phyloP scores from a whole-genome alignment of 495 filamentous ascomycete species.

The Thermothielavioides terrestris region DNA sequence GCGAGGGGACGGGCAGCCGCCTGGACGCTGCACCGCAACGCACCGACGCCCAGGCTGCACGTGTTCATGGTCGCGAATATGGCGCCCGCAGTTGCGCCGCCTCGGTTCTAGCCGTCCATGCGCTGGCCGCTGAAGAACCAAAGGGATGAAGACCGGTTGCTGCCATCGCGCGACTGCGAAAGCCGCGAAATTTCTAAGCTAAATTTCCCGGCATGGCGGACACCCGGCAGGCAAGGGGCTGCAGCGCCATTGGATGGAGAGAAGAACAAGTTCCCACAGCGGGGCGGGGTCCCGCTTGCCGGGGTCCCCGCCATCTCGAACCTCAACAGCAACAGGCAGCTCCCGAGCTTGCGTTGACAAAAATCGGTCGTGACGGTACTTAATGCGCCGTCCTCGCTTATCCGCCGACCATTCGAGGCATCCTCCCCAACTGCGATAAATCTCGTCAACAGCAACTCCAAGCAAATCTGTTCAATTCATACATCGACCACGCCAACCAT shows the following conservation, averaged over 20 bases:
- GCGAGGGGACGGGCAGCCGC: conserved; percentile 16
- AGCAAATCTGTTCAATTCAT: neutral
- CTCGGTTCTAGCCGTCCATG: conserved; percentile 23
- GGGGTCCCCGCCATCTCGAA: neutral
- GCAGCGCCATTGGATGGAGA: neutral
- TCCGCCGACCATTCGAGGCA: no score
- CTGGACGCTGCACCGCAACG: conserved; percentile 24
- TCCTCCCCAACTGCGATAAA: no score
- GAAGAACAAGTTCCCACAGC: neutral
- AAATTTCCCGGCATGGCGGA: neutral
- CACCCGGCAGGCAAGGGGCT: neutral
- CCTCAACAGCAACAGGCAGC: conserved; percentile 1
- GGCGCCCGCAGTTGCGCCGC: conserved; percentile 19
- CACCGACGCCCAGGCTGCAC: conserved; percentile 24
- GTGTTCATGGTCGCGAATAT: conserved; percentile 21
- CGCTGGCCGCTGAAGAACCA: neutral
- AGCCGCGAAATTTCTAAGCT: neutral
- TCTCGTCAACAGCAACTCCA: no score
- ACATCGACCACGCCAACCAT: neutral
- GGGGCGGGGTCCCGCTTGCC: neutral
- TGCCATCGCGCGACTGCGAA: neutral
- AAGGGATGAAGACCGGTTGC: neutral
- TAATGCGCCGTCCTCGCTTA: no score
- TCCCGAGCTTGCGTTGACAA: neutral
- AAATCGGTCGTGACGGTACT: no score